Percentiles rank a stretch among this genome's conserved stretches.
Conservation (phyloP, 2,329 filamentous ascomycete genomes). For the Colletotrichum gloeosporioides region DNA sequence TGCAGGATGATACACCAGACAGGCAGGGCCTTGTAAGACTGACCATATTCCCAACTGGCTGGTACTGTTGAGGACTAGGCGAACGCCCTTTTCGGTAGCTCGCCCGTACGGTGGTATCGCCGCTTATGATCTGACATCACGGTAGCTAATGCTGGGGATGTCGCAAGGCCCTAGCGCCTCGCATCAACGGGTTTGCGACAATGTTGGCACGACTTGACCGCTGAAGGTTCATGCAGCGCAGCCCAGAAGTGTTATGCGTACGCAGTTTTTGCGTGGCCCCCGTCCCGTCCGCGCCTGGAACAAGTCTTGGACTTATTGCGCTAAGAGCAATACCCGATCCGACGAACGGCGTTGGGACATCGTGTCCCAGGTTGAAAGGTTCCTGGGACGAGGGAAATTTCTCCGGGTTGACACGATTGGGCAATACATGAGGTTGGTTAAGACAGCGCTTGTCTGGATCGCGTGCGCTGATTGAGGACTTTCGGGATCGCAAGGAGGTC, state of each 20-base stretch:
- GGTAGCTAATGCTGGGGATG: not conserved
- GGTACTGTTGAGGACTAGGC: conserved; percentile 8
- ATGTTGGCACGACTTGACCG: not conserved
- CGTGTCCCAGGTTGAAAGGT: not conserved
- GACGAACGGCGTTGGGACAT: not conserved
- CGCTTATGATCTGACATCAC: not conserved
- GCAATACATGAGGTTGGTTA: conserved; percentile 34
- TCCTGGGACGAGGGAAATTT: conserved; percentile 22
- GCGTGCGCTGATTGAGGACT: conserved; percentile 6
- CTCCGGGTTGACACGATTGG: conserved; percentile 30
- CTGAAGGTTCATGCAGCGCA: not conserved
- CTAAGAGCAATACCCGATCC: not conserved
- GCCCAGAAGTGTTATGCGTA: not conserved
- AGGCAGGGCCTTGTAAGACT: not conserved
- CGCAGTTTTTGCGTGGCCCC: not conserved
- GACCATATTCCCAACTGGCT: conserved; percentile 13
- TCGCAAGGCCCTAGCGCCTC: not conserved
- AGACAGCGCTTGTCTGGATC: conserved; percentile 13
- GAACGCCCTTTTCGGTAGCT: conserved; percentile 13
- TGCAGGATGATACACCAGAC: conserved; percentile 5
- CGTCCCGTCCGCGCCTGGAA: not conserved
- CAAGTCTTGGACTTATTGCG: not conserved
- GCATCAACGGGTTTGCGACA: conserved; percentile 1
- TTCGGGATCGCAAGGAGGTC: conserved; percentile 33
- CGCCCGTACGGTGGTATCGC: not conserved